Percentiles rank a stretch among this genome's conserved stretches.
phyloP scores from a whole-genome alignment of 441 rosid genomes.

The Erodium texanum region DNA sequence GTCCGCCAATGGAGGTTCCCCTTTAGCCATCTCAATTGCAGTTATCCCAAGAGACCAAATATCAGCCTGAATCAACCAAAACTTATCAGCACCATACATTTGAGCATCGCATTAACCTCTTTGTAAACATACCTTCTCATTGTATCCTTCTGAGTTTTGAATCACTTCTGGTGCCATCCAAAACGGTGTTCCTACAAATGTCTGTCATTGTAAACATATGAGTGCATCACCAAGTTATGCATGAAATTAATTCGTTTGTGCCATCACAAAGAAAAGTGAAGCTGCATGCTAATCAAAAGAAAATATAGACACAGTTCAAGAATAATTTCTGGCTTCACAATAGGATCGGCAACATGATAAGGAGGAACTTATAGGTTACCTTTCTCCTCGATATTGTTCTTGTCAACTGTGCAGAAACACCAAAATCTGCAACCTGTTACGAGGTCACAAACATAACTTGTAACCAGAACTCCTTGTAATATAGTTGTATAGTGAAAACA shows the following conservation, averaged over 20 bases:
- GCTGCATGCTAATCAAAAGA: neutral
- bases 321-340: neutral
- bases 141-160: conserved; percentile 96
- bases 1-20: conserved; percentile 99
- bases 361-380: conserved; percentile 35
- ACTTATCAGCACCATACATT: no score
- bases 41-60: conserved; percentile 99
- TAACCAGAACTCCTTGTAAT: conserved; percentile 15
- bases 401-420: conserved; percentile 95
- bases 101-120: no score
- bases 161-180: conserved; percentile 99
- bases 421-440: conserved; percentile 95
- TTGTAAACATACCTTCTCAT: conserved; percentile 64
- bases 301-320: neutral
- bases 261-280: neutral
- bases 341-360: neutral
- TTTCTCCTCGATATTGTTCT: conserved; percentile 96
- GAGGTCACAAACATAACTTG: conserved; percentile 20
- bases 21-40: conserved; percentile 98
- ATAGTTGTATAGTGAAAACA: conserved; percentile 7
- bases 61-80: conserved; percentile 68
- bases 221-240: conserved; percentile 21
- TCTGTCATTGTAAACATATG: conserved; percentile 54
- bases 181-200: conserved; percentile 99
- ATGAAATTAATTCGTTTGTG: neutral